Conservation (phyloP, 805 yeast genomes). For the Kuraishia cidri region DNA sequence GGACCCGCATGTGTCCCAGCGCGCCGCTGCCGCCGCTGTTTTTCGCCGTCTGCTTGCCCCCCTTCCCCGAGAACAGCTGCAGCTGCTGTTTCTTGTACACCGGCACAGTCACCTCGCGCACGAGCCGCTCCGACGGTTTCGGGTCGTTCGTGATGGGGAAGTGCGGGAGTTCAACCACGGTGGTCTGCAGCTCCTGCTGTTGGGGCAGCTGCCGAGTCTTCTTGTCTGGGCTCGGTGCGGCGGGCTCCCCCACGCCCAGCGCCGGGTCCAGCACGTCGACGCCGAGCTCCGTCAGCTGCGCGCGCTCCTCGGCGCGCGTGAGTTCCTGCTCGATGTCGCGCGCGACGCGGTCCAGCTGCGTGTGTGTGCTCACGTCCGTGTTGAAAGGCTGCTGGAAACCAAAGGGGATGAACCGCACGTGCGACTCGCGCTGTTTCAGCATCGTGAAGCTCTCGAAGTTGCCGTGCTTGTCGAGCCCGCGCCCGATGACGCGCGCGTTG, state of each 20-base stretch:
- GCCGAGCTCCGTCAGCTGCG: background rate
- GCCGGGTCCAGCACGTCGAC: background rate
- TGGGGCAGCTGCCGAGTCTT: background rate
- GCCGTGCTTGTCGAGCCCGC: conserved; percentile 14
- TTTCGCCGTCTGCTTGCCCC: background rate
- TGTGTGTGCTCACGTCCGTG: conserved; percentile 4
- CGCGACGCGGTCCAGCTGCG: conserved; percentile 4
- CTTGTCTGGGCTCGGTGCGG: background rate
- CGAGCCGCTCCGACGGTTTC: conserved; percentile 3
- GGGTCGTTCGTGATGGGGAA: conserved; percentile 5
- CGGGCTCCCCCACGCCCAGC: background rate
- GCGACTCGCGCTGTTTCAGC: conserved; percentile 11
- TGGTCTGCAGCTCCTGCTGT: too few relatives aligned
- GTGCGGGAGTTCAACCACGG: conserved; percentile 2
- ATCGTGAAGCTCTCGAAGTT: conserved; percentile 7
- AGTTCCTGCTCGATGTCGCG: conserved; percentile 2
- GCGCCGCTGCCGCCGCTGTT: background rate
- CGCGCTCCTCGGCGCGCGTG: conserved; percentile 1
- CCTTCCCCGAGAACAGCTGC: background rate
- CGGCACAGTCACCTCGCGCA: conserved; percentile 2
- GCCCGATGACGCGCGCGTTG: conserved; percentile 46
- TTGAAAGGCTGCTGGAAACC: conserved; percentile 8
- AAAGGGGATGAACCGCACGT: conserved; percentile 19
- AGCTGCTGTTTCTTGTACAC: background rate
- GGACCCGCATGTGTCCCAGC: conserved; percentile 3